Evolutionary conservation across 2,329 filamentous ascomycete genomes (phyloP).

Genomic region (Neofusicoccum sp.): DNA sequence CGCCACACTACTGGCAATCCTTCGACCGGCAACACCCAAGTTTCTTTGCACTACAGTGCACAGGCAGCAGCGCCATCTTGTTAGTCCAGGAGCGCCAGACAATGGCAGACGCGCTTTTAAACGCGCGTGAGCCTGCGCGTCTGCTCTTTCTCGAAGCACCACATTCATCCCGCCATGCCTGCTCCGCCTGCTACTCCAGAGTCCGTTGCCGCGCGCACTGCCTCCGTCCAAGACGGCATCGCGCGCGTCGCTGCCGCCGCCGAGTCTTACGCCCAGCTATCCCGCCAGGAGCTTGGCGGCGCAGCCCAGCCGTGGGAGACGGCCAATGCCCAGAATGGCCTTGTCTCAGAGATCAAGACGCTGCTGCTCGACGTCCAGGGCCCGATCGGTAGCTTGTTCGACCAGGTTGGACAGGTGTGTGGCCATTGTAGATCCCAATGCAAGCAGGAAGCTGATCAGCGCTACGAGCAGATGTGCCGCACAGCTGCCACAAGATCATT

Average conservation of each 20-base stretch:
- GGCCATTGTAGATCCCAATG: background rate
- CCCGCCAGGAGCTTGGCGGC: background rate
- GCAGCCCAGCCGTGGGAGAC: background rate
- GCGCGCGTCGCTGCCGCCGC: background rate
- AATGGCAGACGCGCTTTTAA: background rate
- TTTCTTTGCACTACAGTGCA: no score
- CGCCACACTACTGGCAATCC: background rate
- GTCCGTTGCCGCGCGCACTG: conserved; percentile 7
- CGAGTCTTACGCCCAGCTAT: conserved; percentile 1
- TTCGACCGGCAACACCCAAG: background rate
- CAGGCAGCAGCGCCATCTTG: background rate
- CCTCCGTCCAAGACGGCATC: conserved; percentile 11
- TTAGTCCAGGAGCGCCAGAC: background rate
- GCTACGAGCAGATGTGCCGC: background rate
- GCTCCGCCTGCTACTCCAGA: conserved; percentile 6
- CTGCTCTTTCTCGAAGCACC: background rate
- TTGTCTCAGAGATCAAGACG: background rate
- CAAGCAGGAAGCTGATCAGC: background rate
- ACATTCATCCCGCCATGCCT: background rate
- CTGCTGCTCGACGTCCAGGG: conserved; percentile 1
- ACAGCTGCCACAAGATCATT: conserved; percentile 7
- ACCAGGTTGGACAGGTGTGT: background rate
- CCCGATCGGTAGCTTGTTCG: conserved; percentile 8
- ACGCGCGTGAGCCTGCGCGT: background rate
- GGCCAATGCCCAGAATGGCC: background rate